These are phyloP conservation scores for Jamesozyma gamospora DNA, from an alignment of 805 yeast genomes.

Conservation along the genomic window DNA sequence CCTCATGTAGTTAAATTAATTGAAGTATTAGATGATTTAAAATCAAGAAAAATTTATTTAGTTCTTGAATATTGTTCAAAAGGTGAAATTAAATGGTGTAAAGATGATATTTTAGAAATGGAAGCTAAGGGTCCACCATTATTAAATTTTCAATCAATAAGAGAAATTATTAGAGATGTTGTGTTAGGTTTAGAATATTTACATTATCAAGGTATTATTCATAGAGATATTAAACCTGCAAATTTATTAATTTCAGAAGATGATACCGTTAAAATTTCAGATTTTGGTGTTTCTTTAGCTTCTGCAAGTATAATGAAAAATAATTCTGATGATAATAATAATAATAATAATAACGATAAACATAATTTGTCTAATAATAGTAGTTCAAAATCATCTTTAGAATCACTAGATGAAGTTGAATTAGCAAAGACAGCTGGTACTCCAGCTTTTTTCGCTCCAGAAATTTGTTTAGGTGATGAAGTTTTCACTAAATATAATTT, in stretches of 20 bases:
- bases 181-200: constrained; percentile 82
- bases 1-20: constrained; percentile 80
- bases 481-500: constrained; percentile 18
- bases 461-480: constrained; percentile 55
- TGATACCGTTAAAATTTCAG: constrained; percentile 78
- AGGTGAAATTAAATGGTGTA: constrained; percentile 83
- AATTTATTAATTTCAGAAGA: constrained; percentile 66
- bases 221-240: constrained; percentile 94
- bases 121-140: constrained; percentile 50
- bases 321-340: constrained; percentile 4
- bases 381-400: constrained; percentile 3
- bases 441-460: constrained; percentile 95
- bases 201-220: constrained; percentile 86
- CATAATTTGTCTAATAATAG: not conserved
- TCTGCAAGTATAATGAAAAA: constrained; percentile 11
- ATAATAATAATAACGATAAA: not conserved
- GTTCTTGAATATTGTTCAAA: constrained; percentile 83
- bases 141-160: constrained; percentile 54
- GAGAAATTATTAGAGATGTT: constrained; percentile 73
- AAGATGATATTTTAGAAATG: constrained; percentile 33
- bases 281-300: constrained; percentile 83
- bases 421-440: constrained; percentile 96
- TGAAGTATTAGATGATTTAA: constrained; percentile 83
- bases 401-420: constrained; percentile 52
- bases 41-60: constrained; percentile 76